Conservation (phyloP, 352 stramenopile genomes). For the Globisporangium okanoganense region DNA sequence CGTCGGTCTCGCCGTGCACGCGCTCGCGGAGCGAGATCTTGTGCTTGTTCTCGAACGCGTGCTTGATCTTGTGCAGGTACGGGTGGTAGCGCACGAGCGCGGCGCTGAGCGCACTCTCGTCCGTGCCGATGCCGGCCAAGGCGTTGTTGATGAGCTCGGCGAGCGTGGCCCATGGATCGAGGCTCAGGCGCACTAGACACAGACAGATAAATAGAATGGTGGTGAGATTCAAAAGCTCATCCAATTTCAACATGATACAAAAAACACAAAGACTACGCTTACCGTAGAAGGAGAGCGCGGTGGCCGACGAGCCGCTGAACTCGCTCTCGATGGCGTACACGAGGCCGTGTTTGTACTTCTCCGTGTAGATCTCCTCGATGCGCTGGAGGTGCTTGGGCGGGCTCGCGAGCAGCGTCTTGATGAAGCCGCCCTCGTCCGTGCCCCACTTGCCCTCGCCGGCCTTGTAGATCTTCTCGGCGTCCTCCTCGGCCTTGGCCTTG, state of each 20-base stretch:
- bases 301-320: slow-evolving; percentile 45
- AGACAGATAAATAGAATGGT: background rate
- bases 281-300: slow-evolving; percentile 58
- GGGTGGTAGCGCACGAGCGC: slow-evolving; percentile 63
- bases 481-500: slow-evolving; percentile 50
- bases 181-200: slow-evolving; percentile 33
- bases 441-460: slow-evolving; percentile 76
- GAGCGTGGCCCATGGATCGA: slow-evolving; percentile 52
- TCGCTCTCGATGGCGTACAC: slow-evolving; percentile 59
- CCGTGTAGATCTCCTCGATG: slow-evolving; percentile 54
- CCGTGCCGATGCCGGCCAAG: slow-evolving; percentile 68
- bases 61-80: slow-evolving; percentile 42
- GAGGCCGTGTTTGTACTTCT: slow-evolving; percentile 56
- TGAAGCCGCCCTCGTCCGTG: slow-evolving; percentile 64
- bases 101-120: slow-evolving; percentile 57
- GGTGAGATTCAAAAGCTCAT: slow-evolving; percentile 8
- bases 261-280: slow-evolving; percentile 3
- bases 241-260: background rate
- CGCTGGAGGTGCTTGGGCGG: slow-evolving; percentile 54
- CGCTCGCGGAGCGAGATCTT: slow-evolving; percentile 32
- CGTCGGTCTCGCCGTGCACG: slow-evolving; percentile 32
- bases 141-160: slow-evolving; percentile 58
- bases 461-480: slow-evolving; percentile 69
- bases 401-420: slow-evolving; percentile 57
- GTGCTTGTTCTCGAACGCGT: slow-evolving; percentile 31